These are phyloP conservation scores for Echinosphaeria canescens DNA, from an alignment of 2,329 filamentous ascomycete species.

Conservation along the genomic window DNA sequence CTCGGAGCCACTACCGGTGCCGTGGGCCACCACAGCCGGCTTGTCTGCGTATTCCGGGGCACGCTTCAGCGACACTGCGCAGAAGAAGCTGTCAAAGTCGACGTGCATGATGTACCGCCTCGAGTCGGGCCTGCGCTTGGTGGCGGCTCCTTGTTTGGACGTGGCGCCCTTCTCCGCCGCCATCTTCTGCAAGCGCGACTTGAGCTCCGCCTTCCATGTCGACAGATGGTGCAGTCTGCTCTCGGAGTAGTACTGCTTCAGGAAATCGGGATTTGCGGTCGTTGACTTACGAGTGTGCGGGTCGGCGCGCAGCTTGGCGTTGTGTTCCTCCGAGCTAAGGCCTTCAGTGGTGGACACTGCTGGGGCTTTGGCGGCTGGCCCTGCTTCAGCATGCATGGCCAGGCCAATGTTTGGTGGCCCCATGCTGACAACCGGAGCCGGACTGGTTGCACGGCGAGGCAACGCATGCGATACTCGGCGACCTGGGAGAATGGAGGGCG, in stretches of 20 bases:
- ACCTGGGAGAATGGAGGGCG: too few relatives aligned
- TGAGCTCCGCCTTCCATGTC: conserved; percentile 90
- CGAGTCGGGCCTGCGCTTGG: conserved; percentile 27
- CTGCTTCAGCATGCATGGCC: too few relatives aligned
- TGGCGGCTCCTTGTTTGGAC: conserved; percentile 1
- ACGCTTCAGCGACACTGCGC: conserved; percentile 60
- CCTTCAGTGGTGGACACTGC: too few relatives aligned
- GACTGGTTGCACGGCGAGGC: too few relatives aligned
- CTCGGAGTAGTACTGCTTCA: conserved; percentile 88
- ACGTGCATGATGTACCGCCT: conserved; percentile 82
- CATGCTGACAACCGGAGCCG: too few relatives aligned
- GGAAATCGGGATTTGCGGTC: conserved; percentile 78
- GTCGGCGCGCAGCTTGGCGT: conserved; percentile 63
- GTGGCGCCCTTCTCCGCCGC: conserved; percentile 45
- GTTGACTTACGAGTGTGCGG: conserved; percentile 75
- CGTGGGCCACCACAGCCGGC: conserved; percentile 77
- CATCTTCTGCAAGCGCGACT: conserved; percentile 66
- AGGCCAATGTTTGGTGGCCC: too few relatives aligned
- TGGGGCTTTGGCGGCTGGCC: too few relatives aligned
- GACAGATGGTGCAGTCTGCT: conserved; percentile 89
- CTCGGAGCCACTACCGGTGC: conserved; percentile 67
- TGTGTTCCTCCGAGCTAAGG: conserved; percentile 92
- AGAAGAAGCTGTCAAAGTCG: conserved; percentile 98
- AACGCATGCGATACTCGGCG: too few relatives aligned
- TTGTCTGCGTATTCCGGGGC: conserved; percentile 51